Conservation (phyloP, 768 basidiomycete species). For the Boletus edulis region DNA sequence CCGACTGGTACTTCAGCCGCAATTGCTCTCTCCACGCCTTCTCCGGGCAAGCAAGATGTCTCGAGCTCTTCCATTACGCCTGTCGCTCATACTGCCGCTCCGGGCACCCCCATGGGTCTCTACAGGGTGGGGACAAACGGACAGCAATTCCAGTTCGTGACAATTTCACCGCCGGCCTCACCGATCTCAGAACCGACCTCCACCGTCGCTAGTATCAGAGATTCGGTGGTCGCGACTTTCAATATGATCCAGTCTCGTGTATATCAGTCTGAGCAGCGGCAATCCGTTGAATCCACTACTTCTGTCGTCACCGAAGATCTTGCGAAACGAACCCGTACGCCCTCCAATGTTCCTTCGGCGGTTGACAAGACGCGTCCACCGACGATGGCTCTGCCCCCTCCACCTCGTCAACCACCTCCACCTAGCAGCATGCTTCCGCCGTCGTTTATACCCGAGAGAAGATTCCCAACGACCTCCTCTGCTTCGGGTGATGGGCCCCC, state of each 20-base stretch:
- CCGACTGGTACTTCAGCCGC: constrained; percentile 32
- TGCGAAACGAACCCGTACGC: constrained; percentile 55
- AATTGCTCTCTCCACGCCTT: constrained; percentile 21
- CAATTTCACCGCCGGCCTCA: constrained; percentile 41
- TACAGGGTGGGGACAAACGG: constrained; percentile 54
- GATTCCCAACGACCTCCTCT: constrained; percentile 41
- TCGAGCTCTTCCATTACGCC: constrained; percentile 33
- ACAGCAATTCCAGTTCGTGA: constrained; percentile 66
- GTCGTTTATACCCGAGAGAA: constrained; percentile 69
- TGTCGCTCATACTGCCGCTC: constrained; percentile 32
- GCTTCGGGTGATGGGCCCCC: constrained; percentile 64
- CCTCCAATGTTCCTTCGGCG: constrained; percentile 50
- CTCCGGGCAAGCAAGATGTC: constrained; percentile 21
- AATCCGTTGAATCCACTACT: constrained; percentile 69
- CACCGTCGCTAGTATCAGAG: constrained; percentile 44
- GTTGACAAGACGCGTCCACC: constrained; percentile 83
- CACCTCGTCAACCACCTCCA: constrained; percentile 73
- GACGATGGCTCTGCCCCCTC: constrained; percentile 81
- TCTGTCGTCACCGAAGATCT: constrained; percentile 51
- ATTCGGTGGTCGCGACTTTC: constrained; percentile 47
- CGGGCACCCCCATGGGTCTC: constrained; percentile 38
- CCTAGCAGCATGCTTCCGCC: constrained; percentile 72
- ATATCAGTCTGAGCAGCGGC: constrained; percentile 58
- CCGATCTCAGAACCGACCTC: constrained; percentile 28
- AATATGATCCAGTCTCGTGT: constrained; percentile 46